phyloP scores from a whole-genome alignment of 73 alveolate genomes.

The Tetrahymena elliotti region DNA sequence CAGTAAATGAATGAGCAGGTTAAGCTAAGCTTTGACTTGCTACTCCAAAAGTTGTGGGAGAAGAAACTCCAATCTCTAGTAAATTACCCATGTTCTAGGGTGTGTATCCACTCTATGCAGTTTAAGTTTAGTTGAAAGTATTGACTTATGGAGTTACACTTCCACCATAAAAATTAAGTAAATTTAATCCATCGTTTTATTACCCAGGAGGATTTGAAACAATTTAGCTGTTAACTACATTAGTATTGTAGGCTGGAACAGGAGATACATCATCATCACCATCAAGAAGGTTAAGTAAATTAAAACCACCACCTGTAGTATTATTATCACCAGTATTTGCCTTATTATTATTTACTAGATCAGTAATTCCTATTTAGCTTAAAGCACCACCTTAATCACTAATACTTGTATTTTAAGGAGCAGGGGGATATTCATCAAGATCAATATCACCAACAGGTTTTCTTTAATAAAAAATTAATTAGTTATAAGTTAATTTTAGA shows the following conservation, averaged over 20 bases:
- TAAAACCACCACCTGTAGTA: not conserved
- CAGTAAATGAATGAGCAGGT: slow-evolving; percentile 17
- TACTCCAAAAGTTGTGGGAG: not conserved
- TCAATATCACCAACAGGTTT: slow-evolving; percentile 40
- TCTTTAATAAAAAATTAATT: not conserved
- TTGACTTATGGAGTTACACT: not conserved
- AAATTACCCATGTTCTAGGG: not conserved
- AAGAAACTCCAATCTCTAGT: not conserved
- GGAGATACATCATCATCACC: slow-evolving; percentile 8
- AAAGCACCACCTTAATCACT: not conserved
- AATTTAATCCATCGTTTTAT: not conserved
- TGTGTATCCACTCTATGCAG: not conserved
- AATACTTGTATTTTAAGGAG: not conserved
- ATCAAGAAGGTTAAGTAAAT: not conserved
- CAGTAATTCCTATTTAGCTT: not conserved
- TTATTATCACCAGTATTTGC: not conserved
- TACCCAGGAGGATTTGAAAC: not conserved
- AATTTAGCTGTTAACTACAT: not conserved
- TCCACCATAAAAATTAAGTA: not conserved
- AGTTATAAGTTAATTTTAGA: not conserved
- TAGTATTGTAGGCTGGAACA: not conserved
- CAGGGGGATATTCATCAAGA: slow-evolving; percentile 39
- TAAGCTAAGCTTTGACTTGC: not conserved
- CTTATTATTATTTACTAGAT: not conserved
- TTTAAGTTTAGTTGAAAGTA: not conserved